phyloP scores from a whole-genome alignment of 495 filamentous ascomycete species.

The Penicillium manginii region DNA sequence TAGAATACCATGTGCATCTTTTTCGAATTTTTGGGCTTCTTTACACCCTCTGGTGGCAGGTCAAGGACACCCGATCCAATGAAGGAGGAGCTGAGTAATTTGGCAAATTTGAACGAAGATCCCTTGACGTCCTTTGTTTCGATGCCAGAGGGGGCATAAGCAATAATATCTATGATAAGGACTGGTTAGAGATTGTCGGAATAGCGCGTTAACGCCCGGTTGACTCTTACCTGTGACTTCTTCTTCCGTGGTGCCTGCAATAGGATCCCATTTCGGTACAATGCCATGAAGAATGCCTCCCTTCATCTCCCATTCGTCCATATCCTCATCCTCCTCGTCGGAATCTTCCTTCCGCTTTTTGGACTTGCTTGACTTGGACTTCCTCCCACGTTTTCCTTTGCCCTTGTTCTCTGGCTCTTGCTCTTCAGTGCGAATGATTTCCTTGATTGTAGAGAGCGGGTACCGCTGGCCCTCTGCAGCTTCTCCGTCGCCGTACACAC shows the following conservation, averaged over 20 bases:
- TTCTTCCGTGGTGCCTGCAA: conserved; percentile 58
- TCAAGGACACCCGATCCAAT: conserved; percentile 90
- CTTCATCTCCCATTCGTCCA: conserved; percentile 64
- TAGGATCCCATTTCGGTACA: conserved; percentile 60
- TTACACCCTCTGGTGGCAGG: conserved; percentile 76
- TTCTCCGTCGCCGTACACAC: conserved; percentile 66
- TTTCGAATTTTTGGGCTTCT: conserved; percentile 85
- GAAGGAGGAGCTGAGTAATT: conserved; percentile 80
- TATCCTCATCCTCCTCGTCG: conserved; percentile 54
- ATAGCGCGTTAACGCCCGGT: neutral
- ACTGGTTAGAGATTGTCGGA: conserved; percentile 14
- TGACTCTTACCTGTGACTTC: conserved; percentile 55
- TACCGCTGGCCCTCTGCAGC: conserved; percentile 55
- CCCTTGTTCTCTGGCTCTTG: conserved; percentile 48
- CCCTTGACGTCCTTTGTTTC: conserved; percentile 73
- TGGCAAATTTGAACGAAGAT: conserved; percentile 81
- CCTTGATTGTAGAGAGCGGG: conserved; percentile 68
- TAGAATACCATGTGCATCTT: conserved; percentile 97
- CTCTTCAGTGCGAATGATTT: conserved; percentile 74
- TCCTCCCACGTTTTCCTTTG: conserved; percentile 38
- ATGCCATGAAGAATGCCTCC: conserved; percentile 60
- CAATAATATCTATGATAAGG: conserved; percentile 66
- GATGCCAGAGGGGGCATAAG: conserved; percentile 75
- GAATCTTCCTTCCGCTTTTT: conserved; percentile 42
- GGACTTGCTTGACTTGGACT: conserved; percentile 40